These are phyloP conservation scores for Boletus patriciae DNA, from an alignment of 768 basidiomycete species.

Conservation along the genomic window DNA sequence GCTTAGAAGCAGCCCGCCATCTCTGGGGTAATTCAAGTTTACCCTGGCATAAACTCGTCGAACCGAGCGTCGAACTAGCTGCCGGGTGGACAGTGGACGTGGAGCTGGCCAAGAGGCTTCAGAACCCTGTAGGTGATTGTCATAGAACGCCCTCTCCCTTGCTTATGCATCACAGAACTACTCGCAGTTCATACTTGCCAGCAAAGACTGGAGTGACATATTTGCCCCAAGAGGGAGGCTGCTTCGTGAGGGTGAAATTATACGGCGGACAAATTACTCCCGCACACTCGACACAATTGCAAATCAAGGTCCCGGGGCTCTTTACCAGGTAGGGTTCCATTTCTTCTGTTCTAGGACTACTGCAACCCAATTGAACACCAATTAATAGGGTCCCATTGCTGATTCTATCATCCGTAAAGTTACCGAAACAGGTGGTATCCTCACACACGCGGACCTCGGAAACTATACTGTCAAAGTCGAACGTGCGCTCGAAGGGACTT, in stretches of 20 bases:
- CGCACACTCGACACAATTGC: conserved; percentile 75
- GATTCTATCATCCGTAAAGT: conserved; percentile 75
- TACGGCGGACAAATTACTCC: conserved; percentile 73
- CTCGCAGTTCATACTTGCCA: conserved; percentile 55
- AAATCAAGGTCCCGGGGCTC: conserved; percentile 70
- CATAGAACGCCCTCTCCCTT: not conserved
- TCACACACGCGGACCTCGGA: conserved; percentile 72
- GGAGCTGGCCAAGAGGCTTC: conserved; percentile 74
- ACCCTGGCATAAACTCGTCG: conserved; percentile 73
- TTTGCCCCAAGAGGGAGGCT: conserved; percentile 79
- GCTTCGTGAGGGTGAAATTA: conserved; percentile 70
- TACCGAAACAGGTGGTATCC: conserved; percentile 70
- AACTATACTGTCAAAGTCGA: conserved; percentile 67
- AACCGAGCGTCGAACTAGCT: conserved; percentile 75
- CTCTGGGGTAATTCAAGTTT: conserved; percentile 69
- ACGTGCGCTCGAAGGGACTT: conserved; percentile 76
- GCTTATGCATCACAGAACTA: conserved; percentile 37
- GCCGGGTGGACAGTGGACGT: conserved; percentile 74
- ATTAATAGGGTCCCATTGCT: conserved; percentile 71
- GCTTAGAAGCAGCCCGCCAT: conserved; percentile 79
- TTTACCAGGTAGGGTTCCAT: conserved; percentile 63
- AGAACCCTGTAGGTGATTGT: conserved; percentile 43
- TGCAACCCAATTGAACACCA: conserved; percentile 15
- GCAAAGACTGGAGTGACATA: conserved; percentile 78
- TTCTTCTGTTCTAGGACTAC: conserved; percentile 4